A percentile compares a stretch with the other conserved stretches of the same genome.
Conservation (phyloP, 1,139 yeast genomes). For the Lodderomyces oxycetoniae region DNA sequence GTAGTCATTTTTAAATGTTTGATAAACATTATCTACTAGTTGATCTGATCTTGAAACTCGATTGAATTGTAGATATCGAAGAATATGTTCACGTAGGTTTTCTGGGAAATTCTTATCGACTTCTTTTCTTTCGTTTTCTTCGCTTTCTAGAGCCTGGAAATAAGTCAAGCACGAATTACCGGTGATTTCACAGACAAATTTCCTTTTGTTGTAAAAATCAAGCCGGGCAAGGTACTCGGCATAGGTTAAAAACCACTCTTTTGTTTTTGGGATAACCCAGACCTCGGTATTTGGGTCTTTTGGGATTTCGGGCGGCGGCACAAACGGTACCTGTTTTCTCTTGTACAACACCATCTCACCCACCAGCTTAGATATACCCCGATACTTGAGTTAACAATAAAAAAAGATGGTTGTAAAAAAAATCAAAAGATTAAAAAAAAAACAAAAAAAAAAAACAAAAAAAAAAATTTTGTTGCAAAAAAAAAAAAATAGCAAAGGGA, state of each 20-base stretch:
- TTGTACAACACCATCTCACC: slow-evolving; percentile 75
- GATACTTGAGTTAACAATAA: too few species aligned
- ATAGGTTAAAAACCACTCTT: slow-evolving; percentile 79
- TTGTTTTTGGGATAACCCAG: slow-evolving; percentile 77
- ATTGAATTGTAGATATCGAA: slow-evolving; percentile 78
- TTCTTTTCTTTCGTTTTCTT: slow-evolving; percentile 57
- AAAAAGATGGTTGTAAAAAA: too few species aligned
- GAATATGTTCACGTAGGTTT: slow-evolving; percentile 83
- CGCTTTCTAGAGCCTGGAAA: slow-evolving; percentile 83
- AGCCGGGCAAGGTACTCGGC: slow-evolving; percentile 66
- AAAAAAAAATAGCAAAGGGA: too few species aligned
- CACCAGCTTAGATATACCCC: too few species aligned
- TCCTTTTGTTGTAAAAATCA: slow-evolving; percentile 67
- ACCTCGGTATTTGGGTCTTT: slow-evolving; percentile 50
- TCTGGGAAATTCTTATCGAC: slow-evolving; percentile 87
- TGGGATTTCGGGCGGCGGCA: slow-evolving; percentile 55
- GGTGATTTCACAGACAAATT: slow-evolving; percentile 92
- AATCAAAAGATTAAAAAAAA: too few species aligned
- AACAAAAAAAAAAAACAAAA: too few species aligned
- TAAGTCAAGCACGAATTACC: slow-evolving; percentile 90
- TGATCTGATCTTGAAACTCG: slow-evolving; percentile 80
- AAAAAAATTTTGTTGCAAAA: too few species aligned
- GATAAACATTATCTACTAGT: slow-evolving; percentile 78
- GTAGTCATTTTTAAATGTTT: slow-evolving; percentile 72
- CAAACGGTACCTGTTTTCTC: slow-evolving; percentile 61